Base-by-base conservation (phyloP, 192 early-diverging fungal genomes). In the Rhizophagus clarus region DNA sequence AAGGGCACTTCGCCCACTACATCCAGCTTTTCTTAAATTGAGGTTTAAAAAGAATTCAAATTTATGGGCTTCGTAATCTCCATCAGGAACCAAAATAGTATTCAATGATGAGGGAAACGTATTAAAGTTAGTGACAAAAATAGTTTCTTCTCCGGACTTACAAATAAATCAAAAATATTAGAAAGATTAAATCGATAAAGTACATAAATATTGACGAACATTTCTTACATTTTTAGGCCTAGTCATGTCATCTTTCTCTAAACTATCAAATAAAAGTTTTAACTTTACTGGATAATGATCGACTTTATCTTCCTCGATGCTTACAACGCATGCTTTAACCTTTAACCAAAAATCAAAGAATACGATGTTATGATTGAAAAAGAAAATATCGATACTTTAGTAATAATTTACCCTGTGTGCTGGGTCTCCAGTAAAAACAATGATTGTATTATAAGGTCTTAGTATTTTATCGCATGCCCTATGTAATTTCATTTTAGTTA, bases 351-450 rank as follows among this genome's bases (percentile, higher is more conserved):
- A 45, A 68, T 20, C 0, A 29, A 22, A 78, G 40, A 31, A 10
- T 42, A 69, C 24, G 10, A 9, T 47, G 69, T 4, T 22, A 62
- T 40, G 60, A 80, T 31, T 34, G 61, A 29, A 12, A 69, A 60
- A 71, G 20, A 2, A n/a, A 32, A 49, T 1, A 60, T 40, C n/a
- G 6, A 20, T 15, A 61, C 4, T 68, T 28, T 24, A 74, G 29
- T 2, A 1, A 9, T 17, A n/a, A 61, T 32, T 66, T 83, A 85
- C 86, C 51, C 61, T 79, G 64, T 87, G 84, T 17, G 75, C 28
- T 11, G 67, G 40, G 69, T 84, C 84, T 31, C 84, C 86, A 11
- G 86, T 87, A 60, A 85, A 87, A 29, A 87, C 84, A 26, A 82
- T 85, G 34, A 87, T 83, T 5, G 85, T 82, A 32, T 85, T 87